Percentiles rank a stretch among this genome's conserved stretches.
phyloP scores from a whole-genome alignment of 208 protist genomes.

The Crithidia expoeki region DNA sequence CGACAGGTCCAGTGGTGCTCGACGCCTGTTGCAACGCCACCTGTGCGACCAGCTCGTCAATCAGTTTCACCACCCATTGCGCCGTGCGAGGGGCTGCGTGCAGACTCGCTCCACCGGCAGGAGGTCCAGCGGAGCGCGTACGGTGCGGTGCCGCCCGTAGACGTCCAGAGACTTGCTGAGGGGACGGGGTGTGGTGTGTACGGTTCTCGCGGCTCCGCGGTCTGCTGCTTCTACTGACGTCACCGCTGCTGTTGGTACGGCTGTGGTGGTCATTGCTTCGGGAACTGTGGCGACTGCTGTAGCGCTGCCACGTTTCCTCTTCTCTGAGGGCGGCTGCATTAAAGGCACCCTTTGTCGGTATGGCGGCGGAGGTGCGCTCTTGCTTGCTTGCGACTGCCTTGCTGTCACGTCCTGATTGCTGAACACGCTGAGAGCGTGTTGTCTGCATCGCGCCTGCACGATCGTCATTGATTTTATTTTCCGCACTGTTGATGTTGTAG shows the following conservation, averaged over 20 bases:
- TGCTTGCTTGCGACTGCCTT: not conserved
- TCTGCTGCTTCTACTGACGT: not conserved
- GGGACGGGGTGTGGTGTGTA: not conserved
- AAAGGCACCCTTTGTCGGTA: not conserved
- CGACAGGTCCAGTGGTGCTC: not conserved
- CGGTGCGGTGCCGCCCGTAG: not conserved
- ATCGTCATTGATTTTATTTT: not conserved
- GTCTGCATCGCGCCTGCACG: not conserved
- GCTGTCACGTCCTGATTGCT: not conserved
- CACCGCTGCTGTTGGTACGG: not conserved
- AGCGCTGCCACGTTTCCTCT: too few species aligned
- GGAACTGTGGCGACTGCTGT: too few species aligned
- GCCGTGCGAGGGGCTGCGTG: conserved; percentile 20
- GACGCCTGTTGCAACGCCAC: conserved; percentile 31
- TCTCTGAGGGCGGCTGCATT: too few species aligned
- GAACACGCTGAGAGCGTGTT: not conserved
- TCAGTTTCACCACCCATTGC: conserved; percentile 39
- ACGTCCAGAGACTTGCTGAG: not conserved
- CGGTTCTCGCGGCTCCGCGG: not conserved
- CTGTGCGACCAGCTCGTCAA: conserved; percentile 33
- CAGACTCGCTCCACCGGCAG: not conserved
- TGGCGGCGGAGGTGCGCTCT: not conserved
- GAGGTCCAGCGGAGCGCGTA: not conserved
- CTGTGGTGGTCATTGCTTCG: too few species aligned
- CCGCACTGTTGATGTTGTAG: too few species aligned